Evolutionary conservation across 768 basidiomycete species (phyloP), one percentile per base, ranked within the genome.

Genomic region (Coprinopsis sp.): DNA sequence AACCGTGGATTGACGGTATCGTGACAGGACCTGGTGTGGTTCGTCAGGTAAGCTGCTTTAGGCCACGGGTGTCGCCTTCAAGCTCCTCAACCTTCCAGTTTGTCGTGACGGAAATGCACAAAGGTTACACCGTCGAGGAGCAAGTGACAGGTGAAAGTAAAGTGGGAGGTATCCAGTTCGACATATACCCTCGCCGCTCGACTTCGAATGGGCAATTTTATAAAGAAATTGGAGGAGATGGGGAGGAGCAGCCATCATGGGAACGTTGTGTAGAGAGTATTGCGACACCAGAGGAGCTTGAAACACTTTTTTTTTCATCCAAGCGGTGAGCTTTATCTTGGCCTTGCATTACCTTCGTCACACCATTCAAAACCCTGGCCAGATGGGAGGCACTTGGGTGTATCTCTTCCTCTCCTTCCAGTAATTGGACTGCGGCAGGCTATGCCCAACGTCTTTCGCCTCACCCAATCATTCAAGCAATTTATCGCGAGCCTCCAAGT

Each of bases 1-100:
- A 56, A 33, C 45, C 33, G 2, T 56, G 54, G 54, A 18, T 56
- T 12, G 54, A 56, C 46, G 54, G 54, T 16, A 45, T 50, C n/a
- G 38, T 46, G 7, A 51, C 50, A 6, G 44, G 36, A 7, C 24
- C 39, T 6, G 54, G 49, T 4, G 40, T 53, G 16, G 52, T 56
- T 33, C 39, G 54, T 13, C 54, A 56, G 50, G 54, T 56, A 42
- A 3, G 29, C 22, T 23, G 4, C 33, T 24, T n/a, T 2, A 22
- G 12, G n/a, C 45, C 13, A 6, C 14, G 34, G 13, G 7, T 19
- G n/a, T n/a, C 14, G 12, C 21, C 11, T 11, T 36, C 4, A 16
- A 33, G 27, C 12, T 28, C 21, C 25, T 11, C 11, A 10, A 11
- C 11, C 28, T 8, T 19, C 34, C 42, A 56, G 54, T 56, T 56